Evolutionary conservation across 2,329 filamentous ascomycete genomes (phyloP).

Genomic region (Ascochyta fabae): DNA sequence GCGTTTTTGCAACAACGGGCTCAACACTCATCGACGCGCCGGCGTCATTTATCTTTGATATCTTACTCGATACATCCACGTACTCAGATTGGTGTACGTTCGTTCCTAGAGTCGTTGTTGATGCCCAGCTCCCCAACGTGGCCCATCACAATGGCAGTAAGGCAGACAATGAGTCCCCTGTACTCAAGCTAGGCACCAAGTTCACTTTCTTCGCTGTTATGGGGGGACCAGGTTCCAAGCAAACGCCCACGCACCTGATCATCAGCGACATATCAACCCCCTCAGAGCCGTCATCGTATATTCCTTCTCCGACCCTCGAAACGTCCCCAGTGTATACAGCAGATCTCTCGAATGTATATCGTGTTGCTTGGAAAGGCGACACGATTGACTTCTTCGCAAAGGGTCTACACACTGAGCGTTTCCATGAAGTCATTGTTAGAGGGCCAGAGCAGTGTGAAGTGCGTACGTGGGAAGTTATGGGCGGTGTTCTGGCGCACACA

Average conservation of each 20-base stretch:
- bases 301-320: slow-evolving; percentile 12
- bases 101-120: slow-evolving; percentile 23
- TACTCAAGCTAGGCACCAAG: slow-evolving; percentile 19
- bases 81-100: slow-evolving; percentile 31
- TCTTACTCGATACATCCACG: slow-evolving; percentile 21
- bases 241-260: slow-evolving; percentile 19
- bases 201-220: slow-evolving; percentile 30
- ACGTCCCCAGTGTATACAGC: slow-evolving; percentile 21
- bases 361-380: slow-evolving; percentile 28
- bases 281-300: slow-evolving; percentile 19
- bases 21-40: slow-evolving; percentile 19
- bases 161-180: slow-evolving; percentile 1
- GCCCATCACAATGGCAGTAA: neutral
- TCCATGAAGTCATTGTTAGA: slow-evolving; percentile 29
- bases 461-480: slow-evolving; percentile 30
- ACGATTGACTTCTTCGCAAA: slow-evolving; percentile 20
- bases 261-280: slow-evolving; percentile 31
- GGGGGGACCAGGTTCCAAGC: slow-evolving; percentile 19
- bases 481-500: slow-evolving; percentile 23
- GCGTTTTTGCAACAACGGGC: slow-evolving; percentile 7
- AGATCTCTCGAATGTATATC: slow-evolving; percentile 26
- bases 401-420: slow-evolving; percentile 21
- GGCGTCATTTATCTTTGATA: slow-evolving; percentile 26
- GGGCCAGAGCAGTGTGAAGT: slow-evolving; percentile 27
- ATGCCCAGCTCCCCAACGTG: slow-evolving; percentile 9